These are phyloP conservation scores for Kickxella alabastrina DNA, from an alignment of 192 early-diverging fungal genomes.

Conservation along the genomic window DNA sequence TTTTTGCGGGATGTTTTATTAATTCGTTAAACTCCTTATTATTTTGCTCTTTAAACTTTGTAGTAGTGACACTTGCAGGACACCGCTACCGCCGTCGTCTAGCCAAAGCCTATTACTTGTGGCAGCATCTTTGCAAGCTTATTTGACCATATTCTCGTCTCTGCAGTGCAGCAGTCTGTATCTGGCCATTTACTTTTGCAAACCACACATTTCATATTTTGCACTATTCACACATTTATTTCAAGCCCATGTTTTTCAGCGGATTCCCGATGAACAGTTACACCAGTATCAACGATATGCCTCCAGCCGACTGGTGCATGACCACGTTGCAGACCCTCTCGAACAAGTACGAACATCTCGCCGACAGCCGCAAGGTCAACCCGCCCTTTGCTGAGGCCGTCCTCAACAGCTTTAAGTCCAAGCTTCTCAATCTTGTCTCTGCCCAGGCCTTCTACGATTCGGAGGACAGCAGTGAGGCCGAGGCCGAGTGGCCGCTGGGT, in stretches of 20 bases:
- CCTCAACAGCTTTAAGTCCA: constrained; percentile 54
- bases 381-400: constrained; percentile 50
- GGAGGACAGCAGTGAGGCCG: constrained; percentile 35
- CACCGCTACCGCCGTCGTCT: constrained; percentile 6
- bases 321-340: constrained; percentile 41
- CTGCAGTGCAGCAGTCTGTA: constrained; percentile 7
- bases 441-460: constrained; percentile 38
- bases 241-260: constrained; percentile 21
- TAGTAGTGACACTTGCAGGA: constrained; percentile 7
- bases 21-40: no score
- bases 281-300: constrained; percentile 27
- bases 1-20: no score
- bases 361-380: constrained; percentile 50
- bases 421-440: constrained; percentile 42
- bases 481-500: constrained; percentile 36
- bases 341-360: constrained; percentile 51
- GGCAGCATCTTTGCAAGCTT: neutral
- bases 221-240: neutral
- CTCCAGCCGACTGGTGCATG: constrained; percentile 48
- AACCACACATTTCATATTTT: neutral
- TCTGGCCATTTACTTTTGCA: no score
- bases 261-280: constrained; percentile 7
- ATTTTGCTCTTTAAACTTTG: neutral
- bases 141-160: neutral
- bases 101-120: neutral